Percentiles rank a stretch among this genome's conserved stretches.
Conservation (phyloP, 2,329 filamentous ascomycete species). For the Neophaeococcomyces aloes region DNA sequence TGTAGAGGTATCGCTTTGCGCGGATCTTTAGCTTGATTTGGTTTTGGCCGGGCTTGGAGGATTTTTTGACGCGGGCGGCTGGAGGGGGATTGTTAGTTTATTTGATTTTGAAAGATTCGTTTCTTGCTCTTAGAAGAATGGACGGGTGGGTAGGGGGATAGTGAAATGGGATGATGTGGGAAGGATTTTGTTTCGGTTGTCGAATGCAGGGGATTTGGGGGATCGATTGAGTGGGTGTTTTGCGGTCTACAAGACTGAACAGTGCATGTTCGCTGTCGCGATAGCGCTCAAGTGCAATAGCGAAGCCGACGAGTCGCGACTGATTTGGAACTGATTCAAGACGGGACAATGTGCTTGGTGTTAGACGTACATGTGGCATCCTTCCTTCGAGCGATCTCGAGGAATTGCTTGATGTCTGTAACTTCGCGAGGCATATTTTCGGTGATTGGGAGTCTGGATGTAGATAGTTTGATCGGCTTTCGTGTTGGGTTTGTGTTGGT, state of each 20-base stretch:
- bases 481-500: neutral
- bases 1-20: constrained; percentile 94
- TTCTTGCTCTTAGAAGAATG: neutral
- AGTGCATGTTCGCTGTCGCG: too few species aligned
- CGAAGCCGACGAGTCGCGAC: too few species aligned
- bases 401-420: constrained; percentile 99
- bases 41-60: constrained; percentile 52
- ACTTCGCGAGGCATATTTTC: constrained; percentile 88
- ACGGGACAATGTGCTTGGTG: constrained; percentile 9
- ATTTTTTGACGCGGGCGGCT: constrained; percentile 95
- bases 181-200: too few species aligned
- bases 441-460: too few species aligned
- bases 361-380: constrained; percentile 89
- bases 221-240: too few species aligned
- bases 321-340: neutral
- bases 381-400: constrained; percentile 99
- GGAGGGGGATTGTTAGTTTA: constrained; percentile 16
- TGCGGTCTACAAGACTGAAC: too few species aligned
- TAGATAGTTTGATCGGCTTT: too few species aligned
- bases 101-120: neutral
- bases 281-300: neutral
- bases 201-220: too few species aligned
- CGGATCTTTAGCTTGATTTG: constrained; percentile 99
- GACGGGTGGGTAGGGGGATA: neutral
- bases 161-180: neutral